These are phyloP conservation scores for Syzygium aromaticum DNA, from an alignment of 345 rosid genomes.

Conservation along the genomic window DNA sequence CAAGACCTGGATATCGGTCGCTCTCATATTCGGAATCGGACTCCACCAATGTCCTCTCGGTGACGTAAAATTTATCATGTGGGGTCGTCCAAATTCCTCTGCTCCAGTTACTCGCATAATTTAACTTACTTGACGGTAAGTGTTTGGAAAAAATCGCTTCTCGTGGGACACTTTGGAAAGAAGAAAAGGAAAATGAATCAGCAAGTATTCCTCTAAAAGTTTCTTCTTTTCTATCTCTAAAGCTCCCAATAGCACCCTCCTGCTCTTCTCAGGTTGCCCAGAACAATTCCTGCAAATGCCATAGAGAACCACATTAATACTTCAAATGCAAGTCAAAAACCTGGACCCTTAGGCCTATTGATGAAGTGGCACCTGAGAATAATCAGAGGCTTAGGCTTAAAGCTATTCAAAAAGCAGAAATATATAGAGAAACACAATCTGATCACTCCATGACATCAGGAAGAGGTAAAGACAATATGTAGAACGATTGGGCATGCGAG, in stretches of 20 bases:
- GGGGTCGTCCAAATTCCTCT: conserved; percentile 45
- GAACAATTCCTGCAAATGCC: conserved; percentile 53
- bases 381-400: not conserved
- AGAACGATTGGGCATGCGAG: not conserved
- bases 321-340: not conserved
- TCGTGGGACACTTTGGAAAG: conserved; percentile 7
- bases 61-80: conserved; percentile 17
- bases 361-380: not conserved
- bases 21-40: conserved; percentile 29
- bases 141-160: conserved; percentile 3
- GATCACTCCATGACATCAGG: not conserved
- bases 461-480: not conserved
- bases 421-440: not conserved
- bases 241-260: conserved; percentile 18
- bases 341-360: not conserved
- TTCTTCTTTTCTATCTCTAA: conserved; percentile 3
- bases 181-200: conserved; percentile 4
- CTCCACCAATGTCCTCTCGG: conserved; percentile 23
- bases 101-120: conserved; percentile 20
- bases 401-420: not conserved
- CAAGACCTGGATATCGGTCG: conserved; percentile 34
- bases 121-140: conserved; percentile 6
- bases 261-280: conserved; percentile 42
- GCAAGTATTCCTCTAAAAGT: not conserved
- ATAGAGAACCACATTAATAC: conserved; percentile 5